Evolutionary conservation across 176 grass and related monocot genomes (phyloP), one percentile per base, ranked within the genome.

Genomic region (Carex scoparia): DNA sequence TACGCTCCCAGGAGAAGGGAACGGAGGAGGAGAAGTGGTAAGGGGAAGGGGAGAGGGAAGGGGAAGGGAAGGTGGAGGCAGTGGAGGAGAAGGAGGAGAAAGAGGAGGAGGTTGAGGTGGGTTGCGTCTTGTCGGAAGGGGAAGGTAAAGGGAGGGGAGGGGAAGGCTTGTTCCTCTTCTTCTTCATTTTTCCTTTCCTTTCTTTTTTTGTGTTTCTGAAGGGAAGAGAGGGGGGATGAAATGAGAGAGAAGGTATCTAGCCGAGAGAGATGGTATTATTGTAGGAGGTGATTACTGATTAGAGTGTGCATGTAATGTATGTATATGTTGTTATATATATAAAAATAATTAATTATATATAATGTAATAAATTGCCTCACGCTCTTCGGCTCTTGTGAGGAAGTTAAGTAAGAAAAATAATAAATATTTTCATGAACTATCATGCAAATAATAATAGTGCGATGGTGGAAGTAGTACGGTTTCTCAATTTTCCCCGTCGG

Each of bases 1-100:
- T 89, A 74, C 90, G 91, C 75, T 95, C 93, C 93, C 94, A 95
- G 30, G 94, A 93, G 91, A 95, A 93, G 15, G 94, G 94, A 49
- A 95, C 69, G 0, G 89, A 90, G 28, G 85, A 93, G 84, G 83
- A 32, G 76, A 86, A 81, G 28, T 89, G 72, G 75, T 74, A 86
- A 15, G 93, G 90, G 32, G 88, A 89, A 75, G 89, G 84, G 65
- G 89, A 88, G 61, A 67, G 88, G 87, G 88, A 84, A 85, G 84
- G 91, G 81, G 90, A 88, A 33, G 91, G 91, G 40, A 86, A 93
- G 31, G 87, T 80, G 46, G 58, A 70, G 18, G 88, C 80, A 14
- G 85, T 84, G 75, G 85, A 80, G 30, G 86, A 72, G 10, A 61
- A 76, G 83, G 85, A 87, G 73, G 85, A 83, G 84, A 61, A 84